These are phyloP conservation scores for Fusarium nelsonii DNA, from an alignment of 2,329 filamentous ascomycete genomes.

Conservation along the genomic window DNA sequence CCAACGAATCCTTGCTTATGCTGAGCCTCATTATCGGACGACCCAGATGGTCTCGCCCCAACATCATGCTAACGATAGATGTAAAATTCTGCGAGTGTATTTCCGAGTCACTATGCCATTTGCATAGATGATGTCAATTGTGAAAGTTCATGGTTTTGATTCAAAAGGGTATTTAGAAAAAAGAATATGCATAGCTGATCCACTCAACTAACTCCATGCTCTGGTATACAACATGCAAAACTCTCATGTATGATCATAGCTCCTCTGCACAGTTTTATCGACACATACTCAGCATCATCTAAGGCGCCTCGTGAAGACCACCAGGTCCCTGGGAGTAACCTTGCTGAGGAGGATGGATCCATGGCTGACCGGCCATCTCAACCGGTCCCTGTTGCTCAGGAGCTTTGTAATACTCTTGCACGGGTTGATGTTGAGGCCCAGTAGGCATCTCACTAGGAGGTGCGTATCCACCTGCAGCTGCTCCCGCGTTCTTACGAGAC, in stretches of 20 bases:
- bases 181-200: constrained; percentile 1
- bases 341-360: constrained; percentile 18
- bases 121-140: no score
- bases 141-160: not conserved
- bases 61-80: not conserved
- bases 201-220: constrained; percentile 34
- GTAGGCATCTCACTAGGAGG: constrained; percentile 10
- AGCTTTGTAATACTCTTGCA: constrained; percentile 31
- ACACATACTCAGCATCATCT: not conserved
- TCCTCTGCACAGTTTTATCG: not conserved
- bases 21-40: not conserved
- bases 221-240: not conserved
- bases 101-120: no score
- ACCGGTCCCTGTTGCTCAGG: constrained; percentile 15
- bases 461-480: constrained; percentile 5
- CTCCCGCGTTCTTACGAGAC: constrained; percentile 18
- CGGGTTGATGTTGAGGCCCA: constrained; percentile 10
- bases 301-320: constrained; percentile 36
- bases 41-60: not conserved
- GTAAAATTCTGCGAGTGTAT: no score
- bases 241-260: not conserved
- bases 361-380: constrained; percentile 32
- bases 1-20: not conserved
- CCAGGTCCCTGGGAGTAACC: constrained; percentile 18
- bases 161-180: constrained; percentile 5